Evolutionary conservation across 2,329 filamentous ascomycete genomes (phyloP).

Genomic region (Penicillium sp.): DNA sequence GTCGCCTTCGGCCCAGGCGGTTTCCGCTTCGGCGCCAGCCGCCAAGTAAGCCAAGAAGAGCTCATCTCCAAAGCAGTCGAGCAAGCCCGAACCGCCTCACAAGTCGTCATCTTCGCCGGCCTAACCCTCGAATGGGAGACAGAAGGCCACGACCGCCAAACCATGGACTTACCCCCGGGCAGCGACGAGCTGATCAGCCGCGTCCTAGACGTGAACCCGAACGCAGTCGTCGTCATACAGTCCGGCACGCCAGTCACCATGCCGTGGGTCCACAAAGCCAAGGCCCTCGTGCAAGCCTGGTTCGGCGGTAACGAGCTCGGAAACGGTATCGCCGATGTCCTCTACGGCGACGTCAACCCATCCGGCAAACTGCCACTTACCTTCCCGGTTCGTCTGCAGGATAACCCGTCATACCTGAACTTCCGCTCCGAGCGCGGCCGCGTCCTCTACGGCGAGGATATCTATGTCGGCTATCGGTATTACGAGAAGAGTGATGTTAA

Average conservation of each 20-base stretch:
- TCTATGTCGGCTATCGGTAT: constrained; percentile 77
- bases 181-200: constrained; percentile 59
- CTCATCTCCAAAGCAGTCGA: constrained; percentile 64
- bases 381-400: constrained; percentile 64
- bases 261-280: constrained; percentile 46
- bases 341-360: constrained; percentile 71
- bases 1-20: constrained; percentile 57
- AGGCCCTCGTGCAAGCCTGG: constrained; percentile 70
- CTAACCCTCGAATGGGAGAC: constrained; percentile 79
- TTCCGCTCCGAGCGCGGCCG: constrained; percentile 67
- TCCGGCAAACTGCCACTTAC: constrained; percentile 70
- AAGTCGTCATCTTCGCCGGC: constrained; percentile 73
- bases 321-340: constrained; percentile 72
- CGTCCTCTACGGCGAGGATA: constrained; percentile 72
- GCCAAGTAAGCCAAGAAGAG: constrained; percentile 54
- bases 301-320: constrained; percentile 85
- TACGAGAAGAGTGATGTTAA: constrained; percentile 67
- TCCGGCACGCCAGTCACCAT: constrained; percentile 66
- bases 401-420: constrained; percentile 74
- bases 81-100: constrained; percentile 66
- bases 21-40: constrained; percentile 60
- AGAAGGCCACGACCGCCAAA: constrained; percentile 61
- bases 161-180: constrained; percentile 55
- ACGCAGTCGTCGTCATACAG: constrained; percentile 70
- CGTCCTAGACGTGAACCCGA: constrained; percentile 63